Evolutionary conservation across 2,329 filamentous ascomycete species (phyloP).

Genomic region (Xylaria sp.): DNA sequence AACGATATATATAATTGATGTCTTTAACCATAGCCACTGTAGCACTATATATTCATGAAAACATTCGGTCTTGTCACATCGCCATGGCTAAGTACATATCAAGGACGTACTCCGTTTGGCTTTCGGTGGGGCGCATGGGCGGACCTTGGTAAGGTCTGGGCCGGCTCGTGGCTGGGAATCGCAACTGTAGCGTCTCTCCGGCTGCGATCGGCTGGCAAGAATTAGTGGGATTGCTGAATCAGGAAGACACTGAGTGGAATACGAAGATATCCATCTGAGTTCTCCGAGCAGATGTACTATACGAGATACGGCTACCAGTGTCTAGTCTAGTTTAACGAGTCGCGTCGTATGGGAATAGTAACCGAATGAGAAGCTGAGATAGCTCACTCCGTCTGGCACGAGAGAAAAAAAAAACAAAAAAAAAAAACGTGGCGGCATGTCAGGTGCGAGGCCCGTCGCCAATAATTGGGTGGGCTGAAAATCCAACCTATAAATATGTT

Average conservation of each 20-base stretch:
- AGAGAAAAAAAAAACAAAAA: no score
- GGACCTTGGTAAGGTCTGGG: neutral
- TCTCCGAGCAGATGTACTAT: neutral
- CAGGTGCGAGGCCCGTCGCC: no score
- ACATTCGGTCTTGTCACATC: neutral
- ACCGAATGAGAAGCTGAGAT: no score
- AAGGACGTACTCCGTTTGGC: neutral
- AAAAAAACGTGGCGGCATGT: no score
- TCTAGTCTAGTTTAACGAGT: neutral
- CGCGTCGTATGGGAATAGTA: neutral
- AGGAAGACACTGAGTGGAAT: neutral
- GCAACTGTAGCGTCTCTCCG: neutral
- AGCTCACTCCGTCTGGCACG: no score
- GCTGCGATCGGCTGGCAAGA: slow-evolving; percentile 6
- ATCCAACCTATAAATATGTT: no score
- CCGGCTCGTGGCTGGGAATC: neutral
- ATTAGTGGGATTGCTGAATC: neutral
- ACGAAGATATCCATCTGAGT: neutral
- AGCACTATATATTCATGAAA: neutral
- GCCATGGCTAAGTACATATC: neutral
- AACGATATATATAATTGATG: neutral
- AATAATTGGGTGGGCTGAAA: no score
- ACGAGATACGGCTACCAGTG: neutral
- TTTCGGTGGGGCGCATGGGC: neutral
- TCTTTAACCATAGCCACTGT: no score